These are phyloP conservation scores for Aciculoconidium aculeatum DNA, from an alignment of 805 yeast species.

Conservation along the genomic window DNA sequence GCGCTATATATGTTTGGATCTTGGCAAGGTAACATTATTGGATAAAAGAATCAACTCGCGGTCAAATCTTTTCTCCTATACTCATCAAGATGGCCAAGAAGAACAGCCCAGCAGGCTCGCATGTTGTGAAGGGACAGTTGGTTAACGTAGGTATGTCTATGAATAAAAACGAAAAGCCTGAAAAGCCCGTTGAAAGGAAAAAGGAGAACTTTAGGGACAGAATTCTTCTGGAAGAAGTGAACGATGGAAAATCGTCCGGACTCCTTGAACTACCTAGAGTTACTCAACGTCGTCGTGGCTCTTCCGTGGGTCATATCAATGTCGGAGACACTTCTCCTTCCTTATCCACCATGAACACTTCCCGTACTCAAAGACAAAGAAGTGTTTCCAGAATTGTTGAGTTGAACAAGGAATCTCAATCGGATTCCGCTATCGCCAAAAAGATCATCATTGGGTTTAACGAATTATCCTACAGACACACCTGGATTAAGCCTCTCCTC, in stretches of 20 bases:
- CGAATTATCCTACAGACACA: slow-evolving; percentile 53
- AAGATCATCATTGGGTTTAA: slow-evolving; percentile 54
- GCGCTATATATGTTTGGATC: no score
- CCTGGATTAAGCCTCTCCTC: slow-evolving; percentile 69
- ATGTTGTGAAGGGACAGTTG: slow-evolving; percentile 5
- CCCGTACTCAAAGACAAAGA: slow-evolving; percentile 32
- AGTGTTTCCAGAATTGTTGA: slow-evolving; percentile 27
- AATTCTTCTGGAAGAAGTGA: no score
- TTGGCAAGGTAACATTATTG: no score
- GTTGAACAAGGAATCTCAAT: slow-evolving; percentile 20
- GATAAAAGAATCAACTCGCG: no score
- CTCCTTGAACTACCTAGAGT: no score
- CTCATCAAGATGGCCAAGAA: slow-evolving; percentile 3
- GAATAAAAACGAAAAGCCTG: no score
- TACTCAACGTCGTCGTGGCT: slow-evolving; percentile 41
- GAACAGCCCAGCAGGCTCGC: slow-evolving; percentile 2
- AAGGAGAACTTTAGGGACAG: no score
- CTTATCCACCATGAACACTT: slow-evolving; percentile 58
- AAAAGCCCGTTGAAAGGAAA: no score
- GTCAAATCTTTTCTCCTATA: neutral
- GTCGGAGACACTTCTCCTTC: slow-evolving; percentile 73
- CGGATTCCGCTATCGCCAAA: slow-evolving; percentile 47
- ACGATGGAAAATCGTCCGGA: no score
- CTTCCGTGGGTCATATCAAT: slow-evolving; percentile 70
- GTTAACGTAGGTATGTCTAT: slow-evolving; percentile 6